A percentile compares a stretch with the other conserved stretches of the same genome.
Evolutionary conservation across 768 basidiomycete species (phyloP).

Genomic region (Clavulina sp.): DNA sequence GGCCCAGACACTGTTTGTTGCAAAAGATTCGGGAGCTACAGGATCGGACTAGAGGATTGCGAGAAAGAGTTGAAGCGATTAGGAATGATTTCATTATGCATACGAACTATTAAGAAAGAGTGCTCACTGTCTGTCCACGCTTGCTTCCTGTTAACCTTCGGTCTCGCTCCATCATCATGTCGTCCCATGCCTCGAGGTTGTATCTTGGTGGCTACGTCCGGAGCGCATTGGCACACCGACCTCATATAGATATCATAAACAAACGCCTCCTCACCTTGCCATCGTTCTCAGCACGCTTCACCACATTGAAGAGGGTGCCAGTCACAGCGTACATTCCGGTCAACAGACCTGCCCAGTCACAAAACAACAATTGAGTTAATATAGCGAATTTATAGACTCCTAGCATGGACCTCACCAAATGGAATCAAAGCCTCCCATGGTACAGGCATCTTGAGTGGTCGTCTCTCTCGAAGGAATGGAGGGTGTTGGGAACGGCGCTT

Average conservation of each 20-base stretch:
- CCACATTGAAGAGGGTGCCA: slow-evolving; percentile 69
- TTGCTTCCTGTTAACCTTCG: slow-evolving; percentile 67
- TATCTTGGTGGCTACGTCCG: slow-evolving; percentile 57
- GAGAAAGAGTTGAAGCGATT: slow-evolving; percentile 1
- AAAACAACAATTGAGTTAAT: slow-evolving; percentile 12
- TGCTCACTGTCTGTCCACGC: slow-evolving; percentile 70
- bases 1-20: slow-evolving; percentile 58
- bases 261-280: slow-evolving; percentile 51
- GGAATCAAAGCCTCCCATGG: slow-evolving; percentile 97
- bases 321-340: slow-evolving; percentile 81
- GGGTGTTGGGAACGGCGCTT: too few species aligned
- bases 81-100: not conserved
- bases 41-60: slow-evolving; percentile 38
- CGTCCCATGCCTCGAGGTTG: slow-evolving; percentile 76
- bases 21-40: slow-evolving; percentile 48
- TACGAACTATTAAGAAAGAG: not conserved
- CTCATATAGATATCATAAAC: slow-evolving; percentile 5
- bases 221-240: not conserved
- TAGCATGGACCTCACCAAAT: slow-evolving; percentile 39
- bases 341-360: slow-evolving; percentile 40
- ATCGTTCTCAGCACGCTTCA: slow-evolving; percentile 67
- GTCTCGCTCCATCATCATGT: slow-evolving; percentile 93
- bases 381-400: slow-evolving; percentile 4
- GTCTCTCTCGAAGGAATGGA: too few species aligned
- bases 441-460: too few species aligned